A percentile compares a stretch with the other conserved stretches of the same genome.
These are phyloP conservation scores for Sclerotinia nivalis DNA, from an alignment of 2,329 filamentous ascomycete genomes.

Conservation along the genomic window DNA sequence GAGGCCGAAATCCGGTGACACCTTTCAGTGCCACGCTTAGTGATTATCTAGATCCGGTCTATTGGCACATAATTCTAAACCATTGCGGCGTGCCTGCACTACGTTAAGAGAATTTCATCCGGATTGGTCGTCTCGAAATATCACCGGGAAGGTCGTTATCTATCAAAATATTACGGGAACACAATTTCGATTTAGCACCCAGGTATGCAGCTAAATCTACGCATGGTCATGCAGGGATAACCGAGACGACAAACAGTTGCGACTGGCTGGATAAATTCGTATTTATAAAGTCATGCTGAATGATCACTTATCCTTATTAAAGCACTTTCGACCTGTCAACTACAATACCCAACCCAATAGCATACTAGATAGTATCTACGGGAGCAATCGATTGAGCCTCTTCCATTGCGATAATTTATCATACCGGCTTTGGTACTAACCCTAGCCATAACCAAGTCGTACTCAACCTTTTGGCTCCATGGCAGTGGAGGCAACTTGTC, in stretches of 20 bases:
- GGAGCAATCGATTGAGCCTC: neutral
- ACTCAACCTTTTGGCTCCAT: too few species aligned
- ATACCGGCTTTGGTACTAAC: neutral
- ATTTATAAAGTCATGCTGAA: neutral
- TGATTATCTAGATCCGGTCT: neutral
- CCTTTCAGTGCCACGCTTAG: too few species aligned
- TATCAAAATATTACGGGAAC: neutral
- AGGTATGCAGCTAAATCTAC: neutral
- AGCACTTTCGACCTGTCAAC: neutral
- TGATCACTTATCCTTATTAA: neutral
- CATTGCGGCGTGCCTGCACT: neutral
- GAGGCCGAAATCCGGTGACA: neutral
- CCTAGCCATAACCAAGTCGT: neutral
- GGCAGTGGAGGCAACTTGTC: neutral
- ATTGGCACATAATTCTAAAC: neutral
- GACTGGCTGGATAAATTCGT: conserved; percentile 14
- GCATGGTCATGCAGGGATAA: neutral
- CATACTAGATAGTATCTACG: neutral
- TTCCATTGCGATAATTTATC: neutral
- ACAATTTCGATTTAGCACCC: too few species aligned
- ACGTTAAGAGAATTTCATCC: neutral
- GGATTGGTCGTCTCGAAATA: neutral
- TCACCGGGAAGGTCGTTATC: neutral
- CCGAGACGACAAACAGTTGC: neutral
- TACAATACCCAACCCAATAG: neutral